Evolutionary conservation across 2,329 filamentous ascomycete genomes (phyloP), one percentile per base, ranked within the genome.

Genomic region (Harringtonia lauricola): DNA sequence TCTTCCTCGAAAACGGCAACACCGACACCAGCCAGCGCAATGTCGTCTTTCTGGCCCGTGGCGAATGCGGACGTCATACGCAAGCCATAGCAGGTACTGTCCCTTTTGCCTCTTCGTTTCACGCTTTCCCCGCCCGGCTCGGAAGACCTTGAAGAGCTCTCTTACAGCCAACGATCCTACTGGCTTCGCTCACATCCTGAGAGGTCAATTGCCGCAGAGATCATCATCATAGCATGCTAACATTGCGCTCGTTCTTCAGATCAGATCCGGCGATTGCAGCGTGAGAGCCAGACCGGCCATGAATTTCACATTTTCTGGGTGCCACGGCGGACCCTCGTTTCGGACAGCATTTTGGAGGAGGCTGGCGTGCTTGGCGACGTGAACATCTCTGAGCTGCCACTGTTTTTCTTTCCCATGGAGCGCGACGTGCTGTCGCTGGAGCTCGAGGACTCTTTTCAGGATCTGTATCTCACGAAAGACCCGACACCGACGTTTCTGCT

Each of bases 271-370:
- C 81, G 86, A 48, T 71, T 96, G 46, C 86, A 90, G 55, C 83
- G 83, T 57, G 87, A 92, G 62, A 89, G 84, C 59, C 83, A 87
- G 56, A 86, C 82, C 38, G 86, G 88, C 52, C 92, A 98, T 74
- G 90, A 98, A 55, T 95, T 96, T 59, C 90, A 89, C 50, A 83
- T 98, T 54, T 90, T 95, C 59, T 96, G 92, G 86, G 85, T 94
- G 35, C 90, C 94, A 7, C 80, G 92, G 46, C 83, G 92, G 49
- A 96, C 92, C 4, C 70, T 94, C 43, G 83, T 96, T 43, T 92
- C 87, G 53, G 88, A 96, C 60, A 82, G 88, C 58, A 76, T 96
- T 39, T 72, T 98, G 33, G 92, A 98, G 63, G 88, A 95, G 58
- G 83, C 86, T 33, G 92, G 90, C 22, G 86, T 98, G 14, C 73